Conservation (phyloP, 2,329 filamentous ascomycete genomes). For the Sclerotinia trifoliorum region DNA sequence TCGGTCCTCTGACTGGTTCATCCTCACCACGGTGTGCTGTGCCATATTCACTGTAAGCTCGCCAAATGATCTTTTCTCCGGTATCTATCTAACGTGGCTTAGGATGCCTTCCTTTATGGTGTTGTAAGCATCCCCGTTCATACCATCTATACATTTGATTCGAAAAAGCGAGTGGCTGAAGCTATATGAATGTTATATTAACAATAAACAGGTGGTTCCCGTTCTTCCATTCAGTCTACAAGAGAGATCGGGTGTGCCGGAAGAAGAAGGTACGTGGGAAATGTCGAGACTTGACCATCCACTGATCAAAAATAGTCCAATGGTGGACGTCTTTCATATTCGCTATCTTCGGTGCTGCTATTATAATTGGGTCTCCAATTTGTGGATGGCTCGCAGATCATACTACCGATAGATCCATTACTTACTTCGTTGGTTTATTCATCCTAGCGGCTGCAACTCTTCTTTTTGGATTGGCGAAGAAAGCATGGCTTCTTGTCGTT, state of each 20-base stretch:
- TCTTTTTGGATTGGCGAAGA: slow-evolving; percentile 57
- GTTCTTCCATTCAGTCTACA: slow-evolving; percentile 67
- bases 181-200: neutral
- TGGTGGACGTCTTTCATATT: slow-evolving; percentile 24
- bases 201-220: slow-evolving; percentile 54
- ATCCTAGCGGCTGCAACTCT: slow-evolving; percentile 47
- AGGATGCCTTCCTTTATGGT: slow-evolving; percentile 60
- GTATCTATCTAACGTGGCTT: slow-evolving; percentile 22
- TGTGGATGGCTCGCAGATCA: slow-evolving; percentile 50
- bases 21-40: slow-evolving; percentile 24
- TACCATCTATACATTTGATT: neutral
- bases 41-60: slow-evolving; percentile 24
- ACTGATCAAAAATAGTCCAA: slow-evolving; percentile 20
- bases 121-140: slow-evolving; percentile 36
- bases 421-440: slow-evolving; percentile 59
- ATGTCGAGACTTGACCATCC: neutral
- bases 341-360: slow-evolving; percentile 23
- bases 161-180: neutral
- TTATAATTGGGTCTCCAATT: slow-evolving; percentile 20
- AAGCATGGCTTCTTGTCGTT: slow-evolving; percentile 14
- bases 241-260: slow-evolving; percentile 51
- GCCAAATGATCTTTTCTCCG: neutral
- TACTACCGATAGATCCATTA: slow-evolving; percentile 57
- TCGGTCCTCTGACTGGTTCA: slow-evolving; percentile 25
- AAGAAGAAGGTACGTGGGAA: slow-evolving; percentile 37